A percentile compares a stretch with the other conserved stretches of the same genome.
Evolutionary conservation across 805 yeast species (phyloP).

Genomic region (Lipomyces starkeyi): DNA sequence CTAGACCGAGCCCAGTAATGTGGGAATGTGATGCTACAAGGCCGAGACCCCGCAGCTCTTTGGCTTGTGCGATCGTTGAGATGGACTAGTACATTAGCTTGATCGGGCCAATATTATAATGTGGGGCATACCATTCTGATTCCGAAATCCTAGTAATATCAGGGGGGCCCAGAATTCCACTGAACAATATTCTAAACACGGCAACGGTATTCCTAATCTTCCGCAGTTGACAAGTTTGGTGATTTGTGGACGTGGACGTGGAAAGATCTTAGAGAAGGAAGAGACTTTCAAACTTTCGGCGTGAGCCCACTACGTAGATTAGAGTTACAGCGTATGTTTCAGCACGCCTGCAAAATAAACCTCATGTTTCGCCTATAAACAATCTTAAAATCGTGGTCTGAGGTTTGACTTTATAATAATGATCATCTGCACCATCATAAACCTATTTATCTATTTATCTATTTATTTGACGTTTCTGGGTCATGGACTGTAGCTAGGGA

Average conservation of each 20-base stretch:
- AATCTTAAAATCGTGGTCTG: no score
- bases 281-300: not conserved
- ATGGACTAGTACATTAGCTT: slow-evolving; percentile 17
- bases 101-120: not conserved
- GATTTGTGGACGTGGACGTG: not conserved
- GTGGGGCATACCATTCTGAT: not conserved
- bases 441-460: no score
- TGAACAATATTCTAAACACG: not conserved
- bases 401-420: no score
- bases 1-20: slow-evolving; percentile 95
- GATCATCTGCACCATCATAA: no score
- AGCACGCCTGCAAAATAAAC: not conserved
- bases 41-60: slow-evolving; percentile 66
- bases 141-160: not conserved
- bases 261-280: not conserved
- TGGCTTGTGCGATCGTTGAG: slow-evolving; percentile 50
- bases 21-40: slow-evolving; percentile 98
- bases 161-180: not conserved
- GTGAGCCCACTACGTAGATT: not conserved
- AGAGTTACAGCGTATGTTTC: not conserved
- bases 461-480: no score
- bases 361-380: no score
- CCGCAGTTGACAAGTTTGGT: not conserved
- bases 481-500: no score
- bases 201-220: not conserved